phyloP scores from a whole-genome alignment of 768 basidiomycete species.

The Paxillus involutus region DNA sequence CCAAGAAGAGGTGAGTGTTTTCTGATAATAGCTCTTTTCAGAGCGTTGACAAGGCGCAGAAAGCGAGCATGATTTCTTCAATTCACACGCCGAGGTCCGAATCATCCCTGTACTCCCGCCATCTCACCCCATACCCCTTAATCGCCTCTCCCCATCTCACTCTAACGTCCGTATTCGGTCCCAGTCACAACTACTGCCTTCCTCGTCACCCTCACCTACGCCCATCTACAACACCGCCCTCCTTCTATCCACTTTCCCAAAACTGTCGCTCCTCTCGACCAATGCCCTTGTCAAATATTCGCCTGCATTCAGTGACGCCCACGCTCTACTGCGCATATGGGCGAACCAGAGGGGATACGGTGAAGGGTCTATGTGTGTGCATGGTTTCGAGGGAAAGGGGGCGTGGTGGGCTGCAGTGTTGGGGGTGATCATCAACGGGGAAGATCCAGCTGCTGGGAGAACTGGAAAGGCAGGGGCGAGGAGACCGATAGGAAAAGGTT shows the following conservation, averaged over 20 bases:
- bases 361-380: constrained; percentile 55
- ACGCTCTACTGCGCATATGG: constrained; percentile 86
- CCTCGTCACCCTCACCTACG: constrained; percentile 45
- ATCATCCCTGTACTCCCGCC: constrained; percentile 69
- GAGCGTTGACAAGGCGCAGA: constrained; percentile 34
- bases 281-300: constrained; percentile 50
- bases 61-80: constrained; percentile 60
- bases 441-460: constrained; percentile 44
- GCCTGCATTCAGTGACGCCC: constrained; percentile 69
- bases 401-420: constrained; percentile 69
- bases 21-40: constrained; percentile 26
- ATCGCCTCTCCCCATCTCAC: constrained; percentile 71
- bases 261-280: constrained; percentile 40
- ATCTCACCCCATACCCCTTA: constrained; percentile 61
- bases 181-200: constrained; percentile 6
- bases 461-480: constrained; percentile 35
- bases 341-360: constrained; percentile 83
- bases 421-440: constrained; percentile 63
- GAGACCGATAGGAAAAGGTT: constrained; percentile 69
- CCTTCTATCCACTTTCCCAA: constrained; percentile 43
- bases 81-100: constrained; percentile 68
- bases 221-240: constrained; percentile 81
- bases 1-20: constrained; percentile 48
- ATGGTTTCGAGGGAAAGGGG: constrained; percentile 70
- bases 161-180: constrained; percentile 57